Base-by-base conservation (phyloP, 129 eudicot species). In the Logfia minima region DNA sequence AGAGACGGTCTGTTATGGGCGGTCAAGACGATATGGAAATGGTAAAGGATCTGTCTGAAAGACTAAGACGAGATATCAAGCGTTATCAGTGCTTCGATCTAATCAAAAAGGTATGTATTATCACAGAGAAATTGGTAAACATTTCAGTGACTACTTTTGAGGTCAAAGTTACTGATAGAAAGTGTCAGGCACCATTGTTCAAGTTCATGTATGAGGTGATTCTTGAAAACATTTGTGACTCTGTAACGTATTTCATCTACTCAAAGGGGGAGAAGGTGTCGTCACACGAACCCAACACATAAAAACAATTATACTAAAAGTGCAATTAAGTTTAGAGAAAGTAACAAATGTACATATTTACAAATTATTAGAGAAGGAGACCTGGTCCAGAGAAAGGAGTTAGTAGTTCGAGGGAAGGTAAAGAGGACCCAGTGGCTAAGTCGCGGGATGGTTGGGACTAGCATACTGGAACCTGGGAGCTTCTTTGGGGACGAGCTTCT, bases 151-250 rank as follows among this genome's bases (percentile, higher is more conserved):
- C 31, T 21, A 64, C 18, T 71, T 64, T 24, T 65, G 63, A 48
- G 53, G 66, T 19, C 53, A 22, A 29, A 41, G n/a, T 68, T 22
- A 17, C 80, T 81, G 32, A 75, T 18, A 22, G 2, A 31, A 59
- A 3, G 23, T 81, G 77, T 55, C 86, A 89, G 90, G 93, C 85
- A 77, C 90, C 90, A 11, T 71, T 89, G 74, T 89, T 89, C 68
- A 78, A 80, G 31, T 73, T 53, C 79, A 58, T 89, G 85, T 89
- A 84, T 71, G 93, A 89, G 43, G 70, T 89, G 26, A 80, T 86
- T 52, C 93, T 89, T 5, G 90, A 89, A 63, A 87, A 86, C 78
- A 89, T 89, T 18, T 89, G 93, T 53, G 93, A 89, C 66, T 86
- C 90, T 6, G 86, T 89, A 29, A 89, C 76, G 2, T 85, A 85